Conservation (phyloP, 768 basidiomycete species). For the Pleurotus ostreatus region DNA sequence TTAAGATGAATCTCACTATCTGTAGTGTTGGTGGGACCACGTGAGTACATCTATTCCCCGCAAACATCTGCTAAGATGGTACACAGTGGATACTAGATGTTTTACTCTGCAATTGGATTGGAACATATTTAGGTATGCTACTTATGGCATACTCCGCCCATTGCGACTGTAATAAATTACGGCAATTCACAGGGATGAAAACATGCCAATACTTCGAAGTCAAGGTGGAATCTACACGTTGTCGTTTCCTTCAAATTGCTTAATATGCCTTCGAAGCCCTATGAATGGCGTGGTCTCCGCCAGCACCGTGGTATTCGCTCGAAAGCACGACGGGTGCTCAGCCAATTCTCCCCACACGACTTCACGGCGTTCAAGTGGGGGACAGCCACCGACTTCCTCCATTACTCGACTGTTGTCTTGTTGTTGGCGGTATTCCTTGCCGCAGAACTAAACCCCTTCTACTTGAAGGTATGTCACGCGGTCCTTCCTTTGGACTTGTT, state of each 20-base stretch:
- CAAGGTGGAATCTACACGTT: conserved; percentile 46
- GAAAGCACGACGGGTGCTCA: conserved; percentile 75
- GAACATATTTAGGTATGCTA: conserved; percentile 69
- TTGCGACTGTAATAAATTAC: conserved; percentile 6
- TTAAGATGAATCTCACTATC: conserved; percentile 12
- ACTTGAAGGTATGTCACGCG: conserved; percentile 61
- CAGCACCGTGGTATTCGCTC: conserved; percentile 75
- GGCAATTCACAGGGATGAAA: conserved; percentile 64
- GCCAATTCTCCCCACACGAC: conserved; percentile 84
- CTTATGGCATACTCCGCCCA: neutral
- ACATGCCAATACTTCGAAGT: conserved; percentile 85
- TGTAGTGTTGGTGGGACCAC: conserved; percentile 89
- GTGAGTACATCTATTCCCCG: conserved; percentile 38
- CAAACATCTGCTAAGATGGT: conserved; percentile 10
- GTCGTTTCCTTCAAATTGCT: conserved; percentile 10
- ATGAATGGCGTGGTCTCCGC: conserved; percentile 80
- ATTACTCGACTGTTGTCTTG: conserved; percentile 72
- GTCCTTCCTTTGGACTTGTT: neutral
- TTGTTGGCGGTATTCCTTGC: conserved; percentile 76
- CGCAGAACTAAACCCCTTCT: conserved; percentile 86
- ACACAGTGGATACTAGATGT: conserved; percentile 83
- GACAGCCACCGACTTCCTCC: conserved; percentile 65
- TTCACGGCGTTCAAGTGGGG: conserved; percentile 90
- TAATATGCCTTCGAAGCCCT: conserved; percentile 46
- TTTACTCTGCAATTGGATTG: conserved; percentile 83